Conservation (phyloP, 768 basidiomycete species). For the Leccinum aurantiacum region DNA sequence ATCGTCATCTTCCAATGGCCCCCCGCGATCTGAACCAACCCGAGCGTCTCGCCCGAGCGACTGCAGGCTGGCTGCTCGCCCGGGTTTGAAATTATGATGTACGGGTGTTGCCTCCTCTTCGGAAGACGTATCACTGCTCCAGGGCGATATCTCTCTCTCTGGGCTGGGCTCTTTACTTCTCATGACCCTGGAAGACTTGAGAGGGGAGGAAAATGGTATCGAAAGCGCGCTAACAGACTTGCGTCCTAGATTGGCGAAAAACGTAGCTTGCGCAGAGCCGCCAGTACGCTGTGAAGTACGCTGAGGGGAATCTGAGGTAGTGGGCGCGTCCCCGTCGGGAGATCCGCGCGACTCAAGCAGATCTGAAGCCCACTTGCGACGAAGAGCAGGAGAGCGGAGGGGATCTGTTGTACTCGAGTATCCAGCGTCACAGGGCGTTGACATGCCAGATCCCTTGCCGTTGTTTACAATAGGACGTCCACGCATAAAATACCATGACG, state of each 20-base stretch:
- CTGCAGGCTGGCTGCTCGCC: constrained; percentile 10
- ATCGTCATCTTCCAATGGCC: constrained; percentile 15
- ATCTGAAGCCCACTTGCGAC: constrained; percentile 50
- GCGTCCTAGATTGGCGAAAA: constrained; percentile 44
- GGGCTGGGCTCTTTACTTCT: constrained; percentile 29
- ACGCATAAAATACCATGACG: constrained; percentile 55
- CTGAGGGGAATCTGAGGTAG: constrained; percentile 5
- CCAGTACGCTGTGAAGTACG: constrained; percentile 9
- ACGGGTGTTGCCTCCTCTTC: constrained; percentile 39
- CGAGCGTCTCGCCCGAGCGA: constrained; percentile 6
- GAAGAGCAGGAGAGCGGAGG: constrained; percentile 41
- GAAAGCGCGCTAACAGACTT: constrained; percentile 47
- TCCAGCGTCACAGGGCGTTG: constrained; percentile 33
- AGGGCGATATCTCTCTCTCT: constrained; percentile 37
- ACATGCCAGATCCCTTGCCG: constrained; percentile 32
- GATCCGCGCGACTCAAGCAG: constrained; percentile 36
- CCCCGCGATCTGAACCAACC: constrained; percentile 23
- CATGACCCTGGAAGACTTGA: constrained; percentile 22
- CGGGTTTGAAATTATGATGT: constrained; percentile 12
- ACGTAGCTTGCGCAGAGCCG: constrained; percentile 28
- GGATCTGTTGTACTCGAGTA: constrained; percentile 36
- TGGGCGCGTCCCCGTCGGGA: constrained; percentile 16
- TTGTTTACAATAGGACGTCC: constrained; percentile 35
- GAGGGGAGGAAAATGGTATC: constrained; percentile 35
- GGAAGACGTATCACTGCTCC: constrained; percentile 65